phyloP scores from a whole-genome alignment of 2,329 filamentous ascomycete genomes.

The Calonectria hawksworthii region DNA sequence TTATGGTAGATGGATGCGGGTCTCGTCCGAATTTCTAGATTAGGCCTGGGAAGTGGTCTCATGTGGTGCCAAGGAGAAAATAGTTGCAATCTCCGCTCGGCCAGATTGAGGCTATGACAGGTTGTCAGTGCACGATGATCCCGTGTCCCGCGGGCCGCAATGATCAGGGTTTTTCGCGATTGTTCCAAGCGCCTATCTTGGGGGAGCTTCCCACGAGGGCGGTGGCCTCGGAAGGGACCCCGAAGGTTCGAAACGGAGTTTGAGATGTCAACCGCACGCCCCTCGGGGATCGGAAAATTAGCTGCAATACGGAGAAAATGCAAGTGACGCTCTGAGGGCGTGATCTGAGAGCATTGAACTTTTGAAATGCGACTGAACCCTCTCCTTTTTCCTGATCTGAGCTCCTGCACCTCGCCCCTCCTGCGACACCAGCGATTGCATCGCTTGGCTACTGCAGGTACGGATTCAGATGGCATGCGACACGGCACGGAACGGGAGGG shows the following conservation, averaged over 20 bases:
- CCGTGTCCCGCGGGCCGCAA: conserved; percentile 19
- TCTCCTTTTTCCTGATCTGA: background rate
- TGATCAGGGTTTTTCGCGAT: conserved; percentile 2
- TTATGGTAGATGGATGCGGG: background rate
- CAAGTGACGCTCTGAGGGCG: background rate
- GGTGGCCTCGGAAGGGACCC: background rate
- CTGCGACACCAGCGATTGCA: conserved; percentile 14
- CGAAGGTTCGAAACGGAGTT: background rate
- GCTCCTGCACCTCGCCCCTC: background rate
- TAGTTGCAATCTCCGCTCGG: conserved; percentile 24
- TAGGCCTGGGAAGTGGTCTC: conserved; percentile 17
- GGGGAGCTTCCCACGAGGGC: background rate
- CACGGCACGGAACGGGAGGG: conserved; percentile 19
- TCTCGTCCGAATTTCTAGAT: conserved; percentile 9
- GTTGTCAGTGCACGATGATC: conserved; percentile 16
- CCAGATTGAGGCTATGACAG: conserved; percentile 13
- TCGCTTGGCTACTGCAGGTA: conserved; percentile 33
- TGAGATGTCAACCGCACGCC: background rate
- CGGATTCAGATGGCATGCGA: conserved; percentile 23
- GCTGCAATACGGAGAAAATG: conserved; percentile 7
- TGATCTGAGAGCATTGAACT: background rate
- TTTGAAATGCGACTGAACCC: conserved; percentile 9
- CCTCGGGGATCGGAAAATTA: conserved; percentile 3
- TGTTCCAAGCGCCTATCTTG: background rate
- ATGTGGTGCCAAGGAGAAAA: conserved; percentile 26